Conservation (phyloP, 2,329 filamentous ascomycete genomes). For the Curvularia eragrostidis region DNA sequence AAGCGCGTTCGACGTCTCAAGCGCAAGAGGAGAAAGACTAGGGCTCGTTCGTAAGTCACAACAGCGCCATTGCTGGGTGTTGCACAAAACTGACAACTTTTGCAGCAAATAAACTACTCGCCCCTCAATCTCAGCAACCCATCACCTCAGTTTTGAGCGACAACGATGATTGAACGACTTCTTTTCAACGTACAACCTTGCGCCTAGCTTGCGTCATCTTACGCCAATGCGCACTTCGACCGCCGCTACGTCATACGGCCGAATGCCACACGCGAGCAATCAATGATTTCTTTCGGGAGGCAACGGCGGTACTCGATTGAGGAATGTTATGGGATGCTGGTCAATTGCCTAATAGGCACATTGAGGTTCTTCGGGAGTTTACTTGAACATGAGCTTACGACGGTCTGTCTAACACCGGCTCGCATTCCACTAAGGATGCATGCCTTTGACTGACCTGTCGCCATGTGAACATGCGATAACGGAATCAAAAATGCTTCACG, state of each 20-base stretch:
- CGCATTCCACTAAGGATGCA: constrained; percentile 30
- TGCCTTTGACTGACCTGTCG: constrained; percentile 48
- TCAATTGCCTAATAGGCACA: constrained; percentile 35
- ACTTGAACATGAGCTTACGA: constrained; percentile 39
- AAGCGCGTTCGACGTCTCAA: constrained; percentile 99
- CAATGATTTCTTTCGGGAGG: constrained; percentile 29
- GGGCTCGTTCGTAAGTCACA: constrained; percentile 85
- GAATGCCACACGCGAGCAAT: constrained; percentile 37
- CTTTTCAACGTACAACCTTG: constrained; percentile 36
- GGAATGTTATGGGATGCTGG: constrained; percentile 41
- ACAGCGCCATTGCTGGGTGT: background rate
- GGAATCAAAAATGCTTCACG: constrained; percentile 49
- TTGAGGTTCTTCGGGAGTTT: constrained; percentile 47
- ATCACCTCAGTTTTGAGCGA: constrained; percentile 41
- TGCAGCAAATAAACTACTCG: constrained; percentile 60
- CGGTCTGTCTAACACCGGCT: constrained; percentile 50
- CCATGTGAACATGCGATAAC: constrained; percentile 47
- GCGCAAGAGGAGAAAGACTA: constrained; percentile 99
- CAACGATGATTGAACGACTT: constrained; percentile 37
- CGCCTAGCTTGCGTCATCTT: constrained; percentile 30
- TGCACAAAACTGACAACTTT: constrained; percentile 18
- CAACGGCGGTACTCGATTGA: constrained; percentile 36
- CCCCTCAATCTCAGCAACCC: constrained; percentile 49
- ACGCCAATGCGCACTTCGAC: constrained; percentile 23
- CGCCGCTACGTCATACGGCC: constrained; percentile 35